phyloP scores from a whole-genome alignment of 176 grass and related monocot species.

The Oryza longistaminata region DNA sequence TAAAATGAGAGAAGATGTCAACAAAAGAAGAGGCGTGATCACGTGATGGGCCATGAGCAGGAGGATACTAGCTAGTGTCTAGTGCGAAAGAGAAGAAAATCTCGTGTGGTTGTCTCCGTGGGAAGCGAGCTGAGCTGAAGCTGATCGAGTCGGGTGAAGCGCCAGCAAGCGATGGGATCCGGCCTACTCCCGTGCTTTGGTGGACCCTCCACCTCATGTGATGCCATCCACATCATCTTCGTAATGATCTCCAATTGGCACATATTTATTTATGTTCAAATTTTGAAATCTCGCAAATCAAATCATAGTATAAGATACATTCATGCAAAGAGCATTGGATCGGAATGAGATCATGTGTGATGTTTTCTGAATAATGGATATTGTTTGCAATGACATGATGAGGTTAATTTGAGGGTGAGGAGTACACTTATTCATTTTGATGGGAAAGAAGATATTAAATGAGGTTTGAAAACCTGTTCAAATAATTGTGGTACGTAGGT shows the following conservation, averaged over 20 bases:
- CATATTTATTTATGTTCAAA: background rate
- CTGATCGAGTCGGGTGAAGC: too few species aligned
- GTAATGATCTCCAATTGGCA: background rate
- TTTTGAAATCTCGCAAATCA: background rate
- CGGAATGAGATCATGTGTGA: background rate
- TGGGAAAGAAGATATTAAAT: background rate
- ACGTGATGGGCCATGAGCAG: conserved; percentile 23
- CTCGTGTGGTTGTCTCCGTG: background rate
- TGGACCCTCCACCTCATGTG: background rate
- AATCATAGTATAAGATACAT: background rate
- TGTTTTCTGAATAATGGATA: background rate
- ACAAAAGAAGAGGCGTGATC: background rate
- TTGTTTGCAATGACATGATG: background rate
- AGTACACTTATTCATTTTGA: background rate
- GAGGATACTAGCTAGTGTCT: background rate
- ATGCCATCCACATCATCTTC: background rate
- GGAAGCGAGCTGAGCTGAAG: too few species aligned
- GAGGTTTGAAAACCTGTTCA: background rate
- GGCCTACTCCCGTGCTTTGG: conserved; percentile 4
- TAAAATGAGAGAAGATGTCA: background rate
- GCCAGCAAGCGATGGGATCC: background rate
- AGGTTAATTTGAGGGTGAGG: background rate
- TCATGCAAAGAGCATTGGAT: too few species aligned
- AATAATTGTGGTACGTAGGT: background rate
- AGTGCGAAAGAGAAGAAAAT: background rate